Base-by-base conservation (phyloP, 2,329 filamentous ascomycete species). In the Xylaria digitata region DNA sequence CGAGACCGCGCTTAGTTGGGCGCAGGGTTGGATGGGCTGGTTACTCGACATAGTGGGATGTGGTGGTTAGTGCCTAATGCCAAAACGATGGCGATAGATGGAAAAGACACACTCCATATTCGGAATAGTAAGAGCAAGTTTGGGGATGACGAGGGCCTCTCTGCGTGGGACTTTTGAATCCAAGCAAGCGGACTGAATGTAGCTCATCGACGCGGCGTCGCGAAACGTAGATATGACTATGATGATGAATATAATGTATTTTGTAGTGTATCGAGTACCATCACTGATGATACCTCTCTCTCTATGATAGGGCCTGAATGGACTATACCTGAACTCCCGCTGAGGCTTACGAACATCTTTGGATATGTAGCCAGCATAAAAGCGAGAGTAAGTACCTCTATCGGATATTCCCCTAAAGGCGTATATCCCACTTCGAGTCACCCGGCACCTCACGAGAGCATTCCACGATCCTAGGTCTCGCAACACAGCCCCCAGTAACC, bases 161-260 rank as follows among this genome's bases (percentile, higher is more conserved):
- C 7, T 34, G 49, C 26, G 5, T 23, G 11, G 30, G 30, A 17
- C 5, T 11, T 49, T 60, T 37, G 37, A 9, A 15, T 53, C 11
- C 19, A 34, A 37, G n/a, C 34, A 3, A 45, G 53, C 23, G 17
- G 5, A 40, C 8, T 45, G 19, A 30, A n/a, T 15, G 17, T 17
- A 26, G 19, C 40, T 45, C 1, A 13, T 46, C n/a, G 26, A 46
- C n/a, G 11, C 23, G 37, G 48, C 48, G 32, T 54, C 17, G 42
- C 34, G 58, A 53, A 52, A 48, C 43, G 43, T 30, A 17, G 19
- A 26, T 26, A 48, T 48, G 59, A 54, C 59, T 21, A 30, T 30
- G 32, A 54, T 23, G 23, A 59, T 19, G 37, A 62, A 62, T 50
- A 52, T 21, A 32, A n/a, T 19, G 30, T 37, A 43, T 45, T 26